These are phyloP conservation scores for Apiospora sp. DNA, from an alignment of 2,329 filamentous ascomycete genomes.

Conservation along the genomic window DNA sequence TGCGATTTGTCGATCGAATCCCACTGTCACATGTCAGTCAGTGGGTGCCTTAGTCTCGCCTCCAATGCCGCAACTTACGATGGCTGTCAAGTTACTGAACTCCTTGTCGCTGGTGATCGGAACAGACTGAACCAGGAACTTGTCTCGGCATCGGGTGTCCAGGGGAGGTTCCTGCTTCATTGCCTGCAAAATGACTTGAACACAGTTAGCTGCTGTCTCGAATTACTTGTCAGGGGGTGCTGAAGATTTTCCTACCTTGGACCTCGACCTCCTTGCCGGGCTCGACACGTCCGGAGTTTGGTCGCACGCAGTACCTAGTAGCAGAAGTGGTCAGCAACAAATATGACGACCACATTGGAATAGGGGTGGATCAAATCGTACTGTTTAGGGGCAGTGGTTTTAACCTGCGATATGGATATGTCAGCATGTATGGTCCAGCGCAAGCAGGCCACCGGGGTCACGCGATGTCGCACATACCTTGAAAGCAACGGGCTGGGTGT, in stretches of 20 bases:
- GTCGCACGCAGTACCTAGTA: slow-evolving; percentile 91
- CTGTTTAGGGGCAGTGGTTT: slow-evolving; percentile 99
- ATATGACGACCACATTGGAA: slow-evolving; percentile 28
- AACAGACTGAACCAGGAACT: slow-evolving; percentile 96
- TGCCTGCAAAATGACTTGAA: slow-evolving; percentile 87
- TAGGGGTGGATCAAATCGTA: slow-evolving; percentile 57
- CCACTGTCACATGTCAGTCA: slow-evolving; percentile 64
- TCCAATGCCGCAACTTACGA: slow-evolving; percentile 64
- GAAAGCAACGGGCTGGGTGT: slow-evolving; percentile 70
- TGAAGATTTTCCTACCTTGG: slow-evolving; percentile 68
- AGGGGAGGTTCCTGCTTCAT: slow-evolving; percentile 94
- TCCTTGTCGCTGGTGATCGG: slow-evolving; percentile 85
- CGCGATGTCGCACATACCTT: slow-evolving; percentile 59
- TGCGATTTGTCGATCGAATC: slow-evolving; percentile 77
- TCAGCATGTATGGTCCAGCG: slow-evolving; percentile 39
- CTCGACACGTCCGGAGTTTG: slow-evolving; percentile 96
- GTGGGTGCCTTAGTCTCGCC: slow-evolving; percentile 32
- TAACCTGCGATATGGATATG: slow-evolving; percentile 70
- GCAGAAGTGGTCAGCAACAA: slow-evolving; percentile 33
- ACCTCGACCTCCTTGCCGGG: slow-evolving; percentile 91
- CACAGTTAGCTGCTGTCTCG: slow-evolving; percentile 32
- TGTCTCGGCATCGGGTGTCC: slow-evolving; percentile 93
- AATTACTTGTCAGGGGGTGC: not conserved
- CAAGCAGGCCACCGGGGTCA: not conserved
- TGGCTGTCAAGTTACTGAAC: slow-evolving; percentile 78